Percentiles rank a stretch among this genome's conserved stretches.
Evolutionary conservation across 2,329 filamentous ascomycete genomes (phyloP).

Genomic region (Aspergillus uvarum): DNA sequence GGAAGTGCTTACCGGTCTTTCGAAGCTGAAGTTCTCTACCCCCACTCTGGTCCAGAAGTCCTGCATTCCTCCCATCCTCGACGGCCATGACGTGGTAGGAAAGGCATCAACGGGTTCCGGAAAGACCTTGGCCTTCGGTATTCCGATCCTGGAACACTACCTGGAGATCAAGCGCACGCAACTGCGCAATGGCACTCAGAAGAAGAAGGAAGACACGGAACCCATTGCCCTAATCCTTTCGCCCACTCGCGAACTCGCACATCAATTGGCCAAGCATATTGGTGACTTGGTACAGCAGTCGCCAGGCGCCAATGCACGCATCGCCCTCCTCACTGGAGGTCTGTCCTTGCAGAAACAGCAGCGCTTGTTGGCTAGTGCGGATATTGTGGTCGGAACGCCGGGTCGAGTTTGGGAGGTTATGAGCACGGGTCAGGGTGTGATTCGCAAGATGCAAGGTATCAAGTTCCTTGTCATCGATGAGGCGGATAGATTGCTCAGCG

Average conservation of each 20-base stretch:
- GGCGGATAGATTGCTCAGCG: slow-evolving; percentile 85
- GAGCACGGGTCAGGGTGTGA: slow-evolving; percentile 68
- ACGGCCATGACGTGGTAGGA: slow-evolving; percentile 86
- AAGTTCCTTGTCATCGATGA: slow-evolving; percentile 89
- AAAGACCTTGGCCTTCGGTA: slow-evolving; percentile 92
- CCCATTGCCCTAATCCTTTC: slow-evolving; percentile 81
- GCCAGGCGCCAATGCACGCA: slow-evolving; percentile 58
- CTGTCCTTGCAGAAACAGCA: slow-evolving; percentile 94
- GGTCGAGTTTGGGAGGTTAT: slow-evolving; percentile 94
- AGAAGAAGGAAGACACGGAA: slow-evolving; percentile 41
- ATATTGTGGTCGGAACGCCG: slow-evolving; percentile 91
- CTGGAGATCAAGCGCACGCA: slow-evolving; percentile 51
- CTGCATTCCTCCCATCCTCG: slow-evolving; percentile 77
- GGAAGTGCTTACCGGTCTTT: slow-evolving; percentile 69
- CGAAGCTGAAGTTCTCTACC: slow-evolving; percentile 73
- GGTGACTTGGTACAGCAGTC: slow-evolving; percentile 68
- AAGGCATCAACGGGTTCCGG: slow-evolving; percentile 96
- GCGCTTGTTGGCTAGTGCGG: slow-evolving; percentile 75
- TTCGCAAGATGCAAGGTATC: slow-evolving; percentile 69
- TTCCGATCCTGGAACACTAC: slow-evolving; percentile 87
- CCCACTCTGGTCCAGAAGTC: slow-evolving; percentile 80
- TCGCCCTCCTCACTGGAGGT: slow-evolving; percentile 90
- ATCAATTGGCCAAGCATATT: slow-evolving; percentile 84
- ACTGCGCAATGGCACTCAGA: slow-evolving; percentile 32
- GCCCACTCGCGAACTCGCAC: slow-evolving; percentile 88